Evolutionary conservation across 768 basidiomycete species (phyloP), one percentile per base, ranked within the genome.

Genomic region (Dentipellis fragilis): DNA sequence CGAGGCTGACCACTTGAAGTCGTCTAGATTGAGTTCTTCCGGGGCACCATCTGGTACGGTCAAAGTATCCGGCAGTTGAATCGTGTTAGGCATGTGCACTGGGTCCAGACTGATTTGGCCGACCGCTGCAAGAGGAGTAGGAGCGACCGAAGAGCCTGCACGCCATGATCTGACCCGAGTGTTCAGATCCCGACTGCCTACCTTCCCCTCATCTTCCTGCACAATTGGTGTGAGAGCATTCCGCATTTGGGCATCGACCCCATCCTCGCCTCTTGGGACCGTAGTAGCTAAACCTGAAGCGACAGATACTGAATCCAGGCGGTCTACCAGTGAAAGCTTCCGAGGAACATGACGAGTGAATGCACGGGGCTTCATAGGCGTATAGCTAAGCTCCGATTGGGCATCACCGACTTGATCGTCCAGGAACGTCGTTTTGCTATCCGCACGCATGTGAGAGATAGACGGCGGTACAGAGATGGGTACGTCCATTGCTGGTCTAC

Each of bases 1-100:
- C 8, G 84, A 83, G 22, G 80, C 73, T 9, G 85, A 86, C 83
- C 85, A 89, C 9, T 75, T 64, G 63, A 77, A 89, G 59, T 88
- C 86, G 45, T 80, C 80, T 29, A 84, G 67, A 59, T 84, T 76
- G 53, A 85, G 68, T 57, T 76, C 76, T 11, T 73, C 69, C 21
- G 69, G 69, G n/a, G 64, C 67, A 17, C 55, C 62, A 39, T 58
- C 59, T 14, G 62, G 64, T 16, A 48, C 55, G 5, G 58, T 57
- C 9, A 54, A 60, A 2, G 63, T 29, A 53, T 57, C 60, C 51
- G 60, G 61, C 39, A 65, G 69, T n/a, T 70, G 65, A 49, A 76
- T 58, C 16, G 69, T 66, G 58, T 77, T 79, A 4, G 80, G 76
- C 59, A 80, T 68, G 57, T 80, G 76, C n/a, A 72, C 67, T 37